A percentile compares a stretch with the other conserved stretches of the same genome.
phyloP scores from a whole-genome alignment of 1,284 basidiomycete species.

The Trichosporon inkin region DNA sequence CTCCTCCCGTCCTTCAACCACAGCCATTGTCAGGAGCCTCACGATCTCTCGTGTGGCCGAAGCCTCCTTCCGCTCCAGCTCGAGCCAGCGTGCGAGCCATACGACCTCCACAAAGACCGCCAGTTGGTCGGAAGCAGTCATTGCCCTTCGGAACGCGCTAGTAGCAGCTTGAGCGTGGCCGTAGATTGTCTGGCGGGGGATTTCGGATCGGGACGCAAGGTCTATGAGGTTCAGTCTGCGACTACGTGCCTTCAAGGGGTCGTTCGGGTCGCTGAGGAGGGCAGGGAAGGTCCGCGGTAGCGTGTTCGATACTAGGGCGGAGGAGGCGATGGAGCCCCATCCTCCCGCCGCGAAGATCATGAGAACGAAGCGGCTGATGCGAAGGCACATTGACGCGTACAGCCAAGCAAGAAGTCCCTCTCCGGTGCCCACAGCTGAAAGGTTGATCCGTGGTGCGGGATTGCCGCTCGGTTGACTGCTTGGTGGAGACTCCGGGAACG shows the following conservation, averaged over 20 bases:
- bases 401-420: constrained; percentile 47
- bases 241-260: constrained; percentile 37
- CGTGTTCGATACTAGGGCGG: constrained; percentile 61
- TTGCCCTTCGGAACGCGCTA: constrained; percentile 77
- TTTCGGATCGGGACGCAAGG: constrained; percentile 62
- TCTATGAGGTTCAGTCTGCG: constrained; percentile 56
- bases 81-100: constrained; percentile 69
- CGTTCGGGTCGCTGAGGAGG: constrained; percentile 13
- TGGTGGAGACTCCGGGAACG: constrained; percentile 28
- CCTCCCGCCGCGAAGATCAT: constrained; percentile 79
- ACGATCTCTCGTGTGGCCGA: constrained; percentile 77
- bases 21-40: constrained; percentile 69
- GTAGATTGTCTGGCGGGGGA: constrained; percentile 65
- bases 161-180: constrained; percentile 64
- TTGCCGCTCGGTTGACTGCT: constrained; percentile 13
- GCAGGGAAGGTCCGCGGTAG: constrained; percentile 54
- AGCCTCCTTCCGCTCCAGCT: constrained; percentile 77
- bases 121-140: constrained; percentile 70
- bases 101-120: constrained; percentile 65
- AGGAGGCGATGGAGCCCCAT: constrained; percentile 75
- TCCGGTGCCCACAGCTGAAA: constrained; percentile 35
- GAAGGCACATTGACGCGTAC: constrained; percentile 42
- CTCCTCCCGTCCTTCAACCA: constrained; percentile 55
- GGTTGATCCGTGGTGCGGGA: constrained; percentile 22
- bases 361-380: constrained; percentile 53